Evolutionary conservation across 352 stramenopile species (phyloP), one percentile per base, ranked within the genome.

Genomic region (Pythium brassicae): DNA sequence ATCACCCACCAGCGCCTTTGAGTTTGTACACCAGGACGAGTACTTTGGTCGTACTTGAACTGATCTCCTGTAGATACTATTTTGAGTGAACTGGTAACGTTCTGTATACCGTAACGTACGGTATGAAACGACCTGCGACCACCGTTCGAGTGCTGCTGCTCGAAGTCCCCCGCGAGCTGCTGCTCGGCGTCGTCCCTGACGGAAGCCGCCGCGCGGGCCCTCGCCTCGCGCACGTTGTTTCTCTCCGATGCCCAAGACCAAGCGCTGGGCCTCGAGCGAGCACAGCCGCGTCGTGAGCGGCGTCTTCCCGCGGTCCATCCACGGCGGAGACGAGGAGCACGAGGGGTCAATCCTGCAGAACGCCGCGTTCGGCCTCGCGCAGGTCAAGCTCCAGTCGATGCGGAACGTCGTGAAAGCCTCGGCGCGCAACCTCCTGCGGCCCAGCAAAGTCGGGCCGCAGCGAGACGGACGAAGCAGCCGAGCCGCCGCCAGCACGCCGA

Each of bases 251-350:
- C 50, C 43, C 19, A 63, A 57, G 32, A 53, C 57, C 42, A 59
- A 59, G 57, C 43, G 57, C 32, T 63, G 50, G 49, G 57, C 49
- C 7, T 27, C 56, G 50, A 63, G 57, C 27, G 57, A 63, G 32
- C 50, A 63, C 57, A 63, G 54, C 27, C 54, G 60, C 37, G 32
- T 62, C 46, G 34, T 53, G 14, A 65, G 59, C 6, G 59, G 55
- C 3, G 60, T 63, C 9, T 66, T 66, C 19, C 40, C 60, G 14
- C 53, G 53, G 15, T 62, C 60, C 15, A 53, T 66, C 29, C 60
- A 19, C 17, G 59, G 59, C 4, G 53, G 54, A 11, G 53, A 62
- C 27, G 54, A 65, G 10, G 53, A 51, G 25, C 29, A n/a, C n/a
- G 59, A 65, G 22, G 48, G 48, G 12, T 39, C 22, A 29, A 56